Evolutionary conservation across 495 filamentous ascomycete species (phyloP).

Genomic region (Xylaria telfairii): DNA sequence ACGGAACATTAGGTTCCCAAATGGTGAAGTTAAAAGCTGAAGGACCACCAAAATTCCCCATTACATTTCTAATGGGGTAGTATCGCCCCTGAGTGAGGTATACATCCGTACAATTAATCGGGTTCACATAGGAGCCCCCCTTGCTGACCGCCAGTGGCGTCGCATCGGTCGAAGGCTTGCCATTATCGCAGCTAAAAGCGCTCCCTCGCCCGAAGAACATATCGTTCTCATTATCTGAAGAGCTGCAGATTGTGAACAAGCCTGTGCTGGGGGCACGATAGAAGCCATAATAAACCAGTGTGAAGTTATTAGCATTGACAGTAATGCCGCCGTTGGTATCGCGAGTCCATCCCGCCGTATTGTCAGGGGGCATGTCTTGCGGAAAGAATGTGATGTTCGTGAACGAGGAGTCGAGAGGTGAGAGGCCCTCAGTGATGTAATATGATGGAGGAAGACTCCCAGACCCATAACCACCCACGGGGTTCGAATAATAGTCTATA

Average conservation of each 20-base stretch:
- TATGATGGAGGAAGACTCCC: background rate
- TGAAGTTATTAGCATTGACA: conserved; percentile 17
- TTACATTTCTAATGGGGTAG: conserved; percentile 12
- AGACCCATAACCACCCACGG: background rate
- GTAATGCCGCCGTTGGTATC: conserved; percentile 14
- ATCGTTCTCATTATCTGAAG: conserved; percentile 11
- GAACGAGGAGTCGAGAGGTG: conserved; percentile 6
- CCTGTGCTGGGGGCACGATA: conserved; percentile 5
- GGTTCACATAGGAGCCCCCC: conserved; percentile 1
- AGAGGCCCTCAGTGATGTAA: conserved; percentile 11
- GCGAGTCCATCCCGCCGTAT: conserved; percentile 4
- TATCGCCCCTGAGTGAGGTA: background rate
- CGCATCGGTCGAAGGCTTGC: background rate
- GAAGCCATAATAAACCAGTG: conserved; percentile 14
- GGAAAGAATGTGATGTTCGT: conserved; percentile 20
- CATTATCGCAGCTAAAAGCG: conserved; percentile 15
- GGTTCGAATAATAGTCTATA: conserved; percentile 16
- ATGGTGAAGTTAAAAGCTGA: conserved; percentile 20
- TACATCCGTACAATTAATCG: conserved; percentile 2
- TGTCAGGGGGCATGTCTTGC: background rate
- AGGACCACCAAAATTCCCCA: background rate
- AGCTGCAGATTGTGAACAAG: conserved; percentile 7
- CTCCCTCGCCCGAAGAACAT: conserved; percentile 7
- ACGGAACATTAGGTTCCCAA: conserved; percentile 11
- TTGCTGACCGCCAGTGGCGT: background rate